Evolutionary conservation across 2,329 filamentous ascomycete genomes (phyloP), one percentile per base, ranked within the genome.

Genomic region (Epichloe sylvatica): DNA sequence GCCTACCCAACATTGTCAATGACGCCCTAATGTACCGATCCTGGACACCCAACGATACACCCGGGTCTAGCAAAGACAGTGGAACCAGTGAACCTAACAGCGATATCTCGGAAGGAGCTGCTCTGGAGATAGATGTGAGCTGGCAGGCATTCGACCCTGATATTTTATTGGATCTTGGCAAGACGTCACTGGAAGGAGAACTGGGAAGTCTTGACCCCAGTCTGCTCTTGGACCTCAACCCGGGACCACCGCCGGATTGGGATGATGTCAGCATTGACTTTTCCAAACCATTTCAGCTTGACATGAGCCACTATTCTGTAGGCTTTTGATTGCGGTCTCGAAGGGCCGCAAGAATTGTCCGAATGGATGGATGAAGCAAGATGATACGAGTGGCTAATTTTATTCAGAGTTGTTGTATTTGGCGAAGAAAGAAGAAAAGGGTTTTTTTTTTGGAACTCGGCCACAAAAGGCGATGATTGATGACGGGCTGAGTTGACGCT

Each of bases 21-120:
- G 75, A 81, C 53, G 70, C 75, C 59, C 69, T 64, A 49, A 65
- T 75, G 8, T 80, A 78, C 56, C 72, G 73, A 19, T 71, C 74
- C 1, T 65, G 75, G 50, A 78, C 78, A 23, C 78, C 78, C 0
- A 78, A 80, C 52, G 77, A 82, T 58, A 83, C 80, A 7, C 80
- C 79, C 0, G 79, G 81, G 55, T 82, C 78, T 2, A 77, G 70
- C 62, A 80, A 81, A 60, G 78, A 82, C 50, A 74, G 73, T 55
- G 73, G 75, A 4, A 62, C 68, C 8, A 80, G 78, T 39, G 78
- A 82, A 56, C 75, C 77, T 9, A 81, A 74, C 53, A 81, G 77
- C 57, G 79, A 83, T 55, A 74, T 81, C 17, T 73, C 76, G 3
- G 79, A 82, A 50, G 69, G 68, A 5, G 69, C 72, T 3, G 61